These are phyloP conservation scores for Fusarium liriodendri DNA, from an alignment of 2,329 filamentous ascomycete genomes.

Conservation along the genomic window DNA sequence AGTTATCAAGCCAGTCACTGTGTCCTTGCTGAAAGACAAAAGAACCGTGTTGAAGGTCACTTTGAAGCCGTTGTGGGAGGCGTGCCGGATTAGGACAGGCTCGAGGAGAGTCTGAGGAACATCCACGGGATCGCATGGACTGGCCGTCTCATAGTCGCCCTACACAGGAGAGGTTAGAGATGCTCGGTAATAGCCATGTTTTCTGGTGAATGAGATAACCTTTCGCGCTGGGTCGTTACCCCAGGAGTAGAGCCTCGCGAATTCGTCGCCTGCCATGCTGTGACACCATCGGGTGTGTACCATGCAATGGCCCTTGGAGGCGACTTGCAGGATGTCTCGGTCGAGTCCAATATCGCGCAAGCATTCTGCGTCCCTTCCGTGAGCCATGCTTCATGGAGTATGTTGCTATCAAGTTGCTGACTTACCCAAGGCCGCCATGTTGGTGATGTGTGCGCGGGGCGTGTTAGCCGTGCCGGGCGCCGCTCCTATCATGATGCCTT, in stretches of 20 bases:
- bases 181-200: not conserved
- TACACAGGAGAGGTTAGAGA: not conserved
- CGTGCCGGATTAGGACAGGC: slow-evolving; percentile 43
- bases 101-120: not conserved
- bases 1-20: slow-evolving; percentile 38
- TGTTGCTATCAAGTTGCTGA: not conserved
- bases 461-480: not conserved
- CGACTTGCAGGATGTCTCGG: not conserved
- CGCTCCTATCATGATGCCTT: not conserved
- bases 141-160: not conserved
- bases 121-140: not conserved
- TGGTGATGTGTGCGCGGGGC: not conserved
- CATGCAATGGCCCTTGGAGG: not conserved
- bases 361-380: not conserved
- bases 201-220: not conserved
- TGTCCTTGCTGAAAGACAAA: slow-evolving; percentile 41
- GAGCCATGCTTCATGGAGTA: not conserved
- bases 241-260: not conserved
- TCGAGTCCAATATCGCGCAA: not conserved
- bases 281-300: not conserved
- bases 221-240: not conserved
- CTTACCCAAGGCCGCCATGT: not conserved
- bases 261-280: not conserved
- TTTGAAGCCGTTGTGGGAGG: slow-evolving; percentile 50
- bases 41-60: slow-evolving; percentile 52